Conservation (phyloP, 164 flowering plant genomes). For the Tinospora cordifolia region DNA sequence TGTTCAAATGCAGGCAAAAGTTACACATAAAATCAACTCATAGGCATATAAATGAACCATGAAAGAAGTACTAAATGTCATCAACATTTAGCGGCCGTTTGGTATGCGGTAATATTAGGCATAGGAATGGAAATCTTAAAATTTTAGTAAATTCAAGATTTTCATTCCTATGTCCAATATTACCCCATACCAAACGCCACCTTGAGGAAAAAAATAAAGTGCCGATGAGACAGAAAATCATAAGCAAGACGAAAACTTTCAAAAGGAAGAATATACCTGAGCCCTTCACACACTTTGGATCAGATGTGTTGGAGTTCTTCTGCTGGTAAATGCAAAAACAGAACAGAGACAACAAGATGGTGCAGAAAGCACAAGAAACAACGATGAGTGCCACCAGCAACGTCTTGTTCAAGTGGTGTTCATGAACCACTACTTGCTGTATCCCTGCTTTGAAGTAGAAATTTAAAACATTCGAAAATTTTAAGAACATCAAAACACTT, state of each 20-base stretch:
- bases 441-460: slow-evolving; percentile 8
- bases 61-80: no score
- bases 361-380: slow-evolving; percentile 17
- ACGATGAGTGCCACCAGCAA: slow-evolving; percentile 18
- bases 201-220: no score
- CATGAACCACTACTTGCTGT: slow-evolving; percentile 4
- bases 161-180: no score
- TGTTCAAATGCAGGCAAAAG: slow-evolving; percentile 9
- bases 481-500: not conserved
- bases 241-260: not conserved
- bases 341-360: slow-evolving; percentile 15
- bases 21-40: not conserved
- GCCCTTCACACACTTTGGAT: slow-evolving; percentile 15
- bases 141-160: no score
- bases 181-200: no score
- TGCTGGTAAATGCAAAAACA: slow-evolving; percentile 17
- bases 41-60: not conserved
- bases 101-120: no score
- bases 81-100: no score
- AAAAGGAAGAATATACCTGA: slow-evolving; percentile 21
- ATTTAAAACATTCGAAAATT: not conserved
- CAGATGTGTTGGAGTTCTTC: slow-evolving; percentile 14
- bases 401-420: slow-evolving; percentile 18
- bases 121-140: no score
- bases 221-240: not conserved